Evolutionary conservation across 331 rosid genomes (phyloP).

Genomic region (Spiraea crenata): DNA sequence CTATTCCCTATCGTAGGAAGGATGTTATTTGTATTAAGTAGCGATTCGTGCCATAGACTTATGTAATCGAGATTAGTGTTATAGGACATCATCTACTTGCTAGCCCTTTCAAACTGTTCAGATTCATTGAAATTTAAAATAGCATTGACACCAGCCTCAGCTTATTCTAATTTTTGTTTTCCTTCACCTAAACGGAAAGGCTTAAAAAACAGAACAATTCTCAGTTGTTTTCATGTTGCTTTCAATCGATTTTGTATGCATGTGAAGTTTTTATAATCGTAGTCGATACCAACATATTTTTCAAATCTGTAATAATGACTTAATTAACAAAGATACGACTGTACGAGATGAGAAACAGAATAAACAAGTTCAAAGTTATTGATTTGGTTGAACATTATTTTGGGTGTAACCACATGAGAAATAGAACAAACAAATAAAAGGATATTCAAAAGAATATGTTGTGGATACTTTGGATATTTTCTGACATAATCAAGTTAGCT

Average conservation of each 20-base stretch:
- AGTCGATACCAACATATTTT: not conserved
- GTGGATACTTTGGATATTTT: not conserved
- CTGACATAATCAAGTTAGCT: no score
- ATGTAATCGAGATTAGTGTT: no score
- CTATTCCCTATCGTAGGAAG: no score
- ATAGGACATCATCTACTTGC: no score
- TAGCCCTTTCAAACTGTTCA: not conserved
- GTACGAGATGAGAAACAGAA: no score
- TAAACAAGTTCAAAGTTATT: not conserved
- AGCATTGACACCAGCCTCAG: no score
- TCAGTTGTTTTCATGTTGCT: not conserved
- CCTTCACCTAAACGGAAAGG: not conserved
- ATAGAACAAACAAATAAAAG: not conserved
- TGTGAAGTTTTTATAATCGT: not conserved
- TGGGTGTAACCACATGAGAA: not conserved
- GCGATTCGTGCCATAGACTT: no score
- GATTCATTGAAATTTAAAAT: not conserved
- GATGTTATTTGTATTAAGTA: no score
- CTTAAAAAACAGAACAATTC: not conserved
- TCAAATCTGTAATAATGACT: not conserved
- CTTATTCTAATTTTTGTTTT: not conserved
- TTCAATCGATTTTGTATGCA: not conserved
- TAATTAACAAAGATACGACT: not conserved
- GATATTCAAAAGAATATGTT: slow-evolving; percentile 14
- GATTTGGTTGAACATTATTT: not conserved